Evolutionary conservation across 306 rosid genomes (phyloP), one percentile per base, ranked within the genome.

Genomic region (Styphnolobium japonicum): DNA sequence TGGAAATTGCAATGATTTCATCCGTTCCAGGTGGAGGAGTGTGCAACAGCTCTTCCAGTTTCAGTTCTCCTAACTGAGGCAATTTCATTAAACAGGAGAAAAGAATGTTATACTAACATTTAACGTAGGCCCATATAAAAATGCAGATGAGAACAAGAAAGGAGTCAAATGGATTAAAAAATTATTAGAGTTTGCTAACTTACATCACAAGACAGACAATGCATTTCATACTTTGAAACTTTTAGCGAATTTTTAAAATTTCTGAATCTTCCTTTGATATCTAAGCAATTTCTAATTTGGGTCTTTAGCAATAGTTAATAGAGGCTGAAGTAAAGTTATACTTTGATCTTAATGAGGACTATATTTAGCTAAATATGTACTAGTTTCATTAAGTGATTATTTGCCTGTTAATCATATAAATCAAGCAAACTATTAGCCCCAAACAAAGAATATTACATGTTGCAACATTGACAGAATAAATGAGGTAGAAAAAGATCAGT

Each of bases 11-110:
- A 45, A 91, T 51, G 48, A 92, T 90, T 88, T 93, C 98, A 82
- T 93, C 98, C 33, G 88, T 69, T 77, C 98, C 98, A 45, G 97
- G 98, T 48, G 98, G 98, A 52, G 93, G 94, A 15, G 94, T 88
- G 76, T 88, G 88, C 74, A 93, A 80, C 37, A 91, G 80, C 81
- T 93, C 98, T 84, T 91, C 98, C 48, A 93, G 87, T 76, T 89
- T 91, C 71, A 93, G 82, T 12, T 93, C 97, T 77, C 93, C 97
- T 67, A 93, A 66, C 98, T 93, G 31, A 45, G 55, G 40, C 45
- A 79, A 48, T 18, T 69, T 80, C 74, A 60, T 64, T 69, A 81
- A 60, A 67, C 46, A 78, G 60, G 61, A 43, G 63, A 76, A 42
- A 6, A 63, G 67, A 58, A 58, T 79, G 80, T 83, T 67, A 79